Evolutionary conservation across 768 basidiomycete species (phyloP).

Genomic region (Pisolithus tinctorius): DNA sequence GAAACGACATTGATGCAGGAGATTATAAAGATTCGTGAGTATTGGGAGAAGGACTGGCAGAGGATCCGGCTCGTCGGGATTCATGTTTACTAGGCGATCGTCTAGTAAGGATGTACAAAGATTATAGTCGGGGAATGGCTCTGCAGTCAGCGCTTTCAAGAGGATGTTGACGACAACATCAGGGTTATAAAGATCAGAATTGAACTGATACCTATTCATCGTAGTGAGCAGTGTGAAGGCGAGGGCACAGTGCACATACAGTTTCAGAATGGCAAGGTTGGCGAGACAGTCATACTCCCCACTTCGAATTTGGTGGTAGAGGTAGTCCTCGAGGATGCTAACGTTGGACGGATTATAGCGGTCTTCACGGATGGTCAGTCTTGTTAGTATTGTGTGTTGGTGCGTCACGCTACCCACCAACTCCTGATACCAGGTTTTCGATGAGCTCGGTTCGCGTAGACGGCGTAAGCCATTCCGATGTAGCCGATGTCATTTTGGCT

Average conservation of each 20-base stretch:
- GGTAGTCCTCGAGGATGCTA: constrained; percentile 90
- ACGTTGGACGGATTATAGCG: constrained; percentile 97
- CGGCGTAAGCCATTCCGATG: constrained; percentile 66
- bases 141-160: constrained; percentile 79
- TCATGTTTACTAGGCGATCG: constrained; percentile 50
- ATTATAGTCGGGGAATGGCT: constrained; percentile 89
- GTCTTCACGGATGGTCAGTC: constrained; percentile 87
- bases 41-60: constrained; percentile 63
- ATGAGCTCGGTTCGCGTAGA: constrained; percentile 79
- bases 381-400: constrained; percentile 22
- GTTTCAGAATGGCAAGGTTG: constrained; percentile 89
- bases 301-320: constrained; percentile 87
- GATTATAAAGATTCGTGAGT: constrained; percentile 58
- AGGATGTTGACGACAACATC: constrained; percentile 94
- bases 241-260: constrained; percentile 42
- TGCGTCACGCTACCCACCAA: constrained; percentile 48
- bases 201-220: constrained; percentile 82
- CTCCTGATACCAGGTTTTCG: constrained; percentile 85
- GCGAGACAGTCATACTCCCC: constrained; percentile 93
- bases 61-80: constrained; percentile 77
- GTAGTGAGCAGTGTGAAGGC: not conserved
- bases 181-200: constrained; percentile 85
- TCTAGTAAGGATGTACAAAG: constrained; percentile 91
- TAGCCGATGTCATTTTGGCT: constrained; percentile 25
- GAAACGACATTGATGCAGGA: constrained; percentile 81